Conservation (phyloP, 2,329 filamentous ascomycete species). For the Penicillium brevicompactum region DNA sequence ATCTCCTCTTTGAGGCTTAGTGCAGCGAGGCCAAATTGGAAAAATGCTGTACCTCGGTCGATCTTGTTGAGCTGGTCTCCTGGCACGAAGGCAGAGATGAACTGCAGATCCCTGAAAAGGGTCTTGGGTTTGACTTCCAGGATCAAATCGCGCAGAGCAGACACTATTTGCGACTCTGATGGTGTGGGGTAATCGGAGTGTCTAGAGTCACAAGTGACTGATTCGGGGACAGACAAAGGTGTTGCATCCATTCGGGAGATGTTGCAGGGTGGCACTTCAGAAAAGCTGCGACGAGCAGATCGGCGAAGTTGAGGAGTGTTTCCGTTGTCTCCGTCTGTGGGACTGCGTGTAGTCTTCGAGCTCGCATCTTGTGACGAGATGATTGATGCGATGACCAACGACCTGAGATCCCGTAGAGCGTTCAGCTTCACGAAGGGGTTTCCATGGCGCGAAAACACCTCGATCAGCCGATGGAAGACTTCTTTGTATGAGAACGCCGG, state of each 20-base stretch:
- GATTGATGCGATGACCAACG: slow-evolving; percentile 76
- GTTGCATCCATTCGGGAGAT: slow-evolving; percentile 18
- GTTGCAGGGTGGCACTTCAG: slow-evolving; percentile 22
- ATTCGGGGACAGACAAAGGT: slow-evolving; percentile 31
- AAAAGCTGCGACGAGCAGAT: slow-evolving; percentile 35
- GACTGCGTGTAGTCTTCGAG: slow-evolving; percentile 1
- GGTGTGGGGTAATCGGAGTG: slow-evolving; percentile 54
- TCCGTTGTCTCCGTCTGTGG: not conserved
- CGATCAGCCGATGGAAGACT: slow-evolving; percentile 77
- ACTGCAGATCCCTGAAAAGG: slow-evolving; percentile 79
- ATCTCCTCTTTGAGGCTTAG: slow-evolving; percentile 86
- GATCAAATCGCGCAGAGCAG: slow-evolving; percentile 68
- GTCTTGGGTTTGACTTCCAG: slow-evolving; percentile 74
- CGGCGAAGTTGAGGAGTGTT: slow-evolving; percentile 11
- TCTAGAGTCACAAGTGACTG: slow-evolving; percentile 34
- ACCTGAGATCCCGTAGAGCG: slow-evolving; percentile 78
- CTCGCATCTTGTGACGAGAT: slow-evolving; percentile 54
- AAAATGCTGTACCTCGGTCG: slow-evolving; percentile 74
- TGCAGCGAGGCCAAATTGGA: slow-evolving; percentile 85
- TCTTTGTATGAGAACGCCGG: slow-evolving; percentile 72
- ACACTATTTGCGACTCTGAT: slow-evolving; percentile 64
- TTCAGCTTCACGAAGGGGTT: slow-evolving; percentile 86
- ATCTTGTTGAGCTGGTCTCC: slow-evolving; percentile 60
- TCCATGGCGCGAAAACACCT: slow-evolving; percentile 84
- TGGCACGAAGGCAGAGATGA: slow-evolving; percentile 64